Conservation (phyloP, 2,329 filamentous ascomycete species). For the Ilyonectria mors-panacis region DNA sequence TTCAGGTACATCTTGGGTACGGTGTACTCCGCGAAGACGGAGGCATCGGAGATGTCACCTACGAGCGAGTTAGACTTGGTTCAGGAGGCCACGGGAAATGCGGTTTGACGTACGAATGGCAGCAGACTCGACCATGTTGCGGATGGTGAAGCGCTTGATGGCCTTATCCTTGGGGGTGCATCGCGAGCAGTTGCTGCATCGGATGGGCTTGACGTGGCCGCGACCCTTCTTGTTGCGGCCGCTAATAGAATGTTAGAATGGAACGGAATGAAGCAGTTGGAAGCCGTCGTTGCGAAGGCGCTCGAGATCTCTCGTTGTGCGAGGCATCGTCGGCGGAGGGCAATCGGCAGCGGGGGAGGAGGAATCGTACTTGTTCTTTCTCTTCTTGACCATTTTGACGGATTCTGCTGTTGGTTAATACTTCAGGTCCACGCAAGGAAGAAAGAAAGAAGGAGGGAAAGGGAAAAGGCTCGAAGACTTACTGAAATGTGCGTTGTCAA, state of each 20-base stretch:
- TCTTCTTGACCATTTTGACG: slow-evolving; percentile 81
- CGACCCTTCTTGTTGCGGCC: slow-evolving; percentile 99
- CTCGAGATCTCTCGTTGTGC: slow-evolving; percentile 32
- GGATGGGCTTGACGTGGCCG: slow-evolving; percentile 99
- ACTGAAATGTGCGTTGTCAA: slow-evolving; percentile 52
- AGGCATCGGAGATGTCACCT: slow-evolving; percentile 99
- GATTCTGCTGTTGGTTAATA: slow-evolving; percentile 61
- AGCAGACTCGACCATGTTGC: slow-evolving; percentile 99
- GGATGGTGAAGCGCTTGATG: slow-evolving; percentile 99
- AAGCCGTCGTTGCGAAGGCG: slow-evolving; percentile 31
- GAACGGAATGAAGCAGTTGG: neutral
- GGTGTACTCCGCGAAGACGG: slow-evolving; percentile 98
- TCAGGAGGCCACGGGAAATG: neutral
- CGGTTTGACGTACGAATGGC: slow-evolving; percentile 88
- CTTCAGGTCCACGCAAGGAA: slow-evolving; percentile 52
- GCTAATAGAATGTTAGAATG: slow-evolving; percentile 64
- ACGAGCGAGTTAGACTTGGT: slow-evolving; percentile 39
- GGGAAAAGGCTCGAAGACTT: slow-evolving; percentile 42
- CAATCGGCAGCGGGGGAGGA: slow-evolving; percentile 42
- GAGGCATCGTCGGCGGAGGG: slow-evolving; percentile 37
- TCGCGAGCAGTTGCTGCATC: slow-evolving; percentile 80
- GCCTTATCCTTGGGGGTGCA: slow-evolving; percentile 99
- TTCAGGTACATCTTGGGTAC: slow-evolving; percentile 99
- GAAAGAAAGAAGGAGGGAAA: slow-evolving; percentile 42
- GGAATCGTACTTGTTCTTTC: slow-evolving; percentile 74